Evolutionary conservation across 1,284 basidiomycete genomes (phyloP), one percentile per base, ranked within the genome.

Genomic region (Moesziomyces sp.): DNA sequence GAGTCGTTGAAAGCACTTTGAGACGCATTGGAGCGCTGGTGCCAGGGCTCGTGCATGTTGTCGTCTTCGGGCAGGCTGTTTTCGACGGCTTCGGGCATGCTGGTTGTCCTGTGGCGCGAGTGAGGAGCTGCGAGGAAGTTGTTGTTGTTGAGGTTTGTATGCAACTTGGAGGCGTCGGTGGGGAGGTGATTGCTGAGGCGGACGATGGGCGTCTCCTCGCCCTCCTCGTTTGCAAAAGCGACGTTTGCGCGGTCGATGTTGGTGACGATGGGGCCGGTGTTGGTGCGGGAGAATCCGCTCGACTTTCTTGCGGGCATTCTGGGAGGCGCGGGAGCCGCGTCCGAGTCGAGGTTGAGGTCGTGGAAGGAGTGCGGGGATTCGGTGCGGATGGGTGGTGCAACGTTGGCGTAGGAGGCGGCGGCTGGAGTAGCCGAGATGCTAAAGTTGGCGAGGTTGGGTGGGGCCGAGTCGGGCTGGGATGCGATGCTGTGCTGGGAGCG

Each of bases 201-300:
- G 21, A 71, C 68, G 35, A 79, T 67, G n/a, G 79, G 77, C 18
- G 77, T 80, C 40, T 77, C 58, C 43, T 80, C 78, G 24, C 70
- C 78, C 35, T 80, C 78, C 28, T 78, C 78, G 34, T 60, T 53
- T 19, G 67, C 59, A 43, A 53, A 76, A 0, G 57, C 40, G 0
- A 54, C 48, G 28, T 24, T 55, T 28, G 53, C 46, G 11, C 70
- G 72, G 38, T 75, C 68, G 38, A 79, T 64, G 46, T 72, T 59
- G 35, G 78, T 80, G 16, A 78, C 64, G 52, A 80, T 78, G 1
- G 65, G 54, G 9, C 74, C 70, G 43, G 66, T 76, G 48, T 64
- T 74, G 52, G 65, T 74, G n/a, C 71, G 53, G 3, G 71, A 61
- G 49, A 74, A 74, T 13, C 71, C 71, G 46, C 71, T 74, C 45